Evolutionary conservation across 805 yeast genomes (phyloP).

Genomic region (Pichia phayaonensis): DNA sequence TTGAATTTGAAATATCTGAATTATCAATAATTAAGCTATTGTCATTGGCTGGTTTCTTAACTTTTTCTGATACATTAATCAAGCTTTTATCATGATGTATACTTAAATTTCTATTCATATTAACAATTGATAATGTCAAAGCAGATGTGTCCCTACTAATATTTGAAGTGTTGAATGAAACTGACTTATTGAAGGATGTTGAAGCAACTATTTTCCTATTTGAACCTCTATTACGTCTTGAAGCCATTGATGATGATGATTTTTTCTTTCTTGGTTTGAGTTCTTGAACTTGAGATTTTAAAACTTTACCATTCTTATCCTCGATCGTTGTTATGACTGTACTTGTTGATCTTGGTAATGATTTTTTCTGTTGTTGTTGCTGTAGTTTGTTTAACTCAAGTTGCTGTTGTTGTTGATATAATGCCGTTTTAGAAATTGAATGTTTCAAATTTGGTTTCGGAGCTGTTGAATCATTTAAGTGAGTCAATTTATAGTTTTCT

Average conservation of each 20-base stretch:
- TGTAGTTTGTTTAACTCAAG: background rate
- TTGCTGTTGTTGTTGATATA: background rate
- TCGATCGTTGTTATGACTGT: constrained; percentile 28
- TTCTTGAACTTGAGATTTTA: constrained; percentile 18
- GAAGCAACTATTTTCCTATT: constrained; percentile 37
- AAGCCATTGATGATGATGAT: background rate
- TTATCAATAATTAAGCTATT: background rate
- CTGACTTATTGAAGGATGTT: constrained; percentile 42
- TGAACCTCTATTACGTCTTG: constrained; percentile 11
- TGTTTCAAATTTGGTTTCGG: constrained; percentile 1
- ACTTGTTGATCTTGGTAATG: constrained; percentile 25
- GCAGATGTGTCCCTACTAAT: constrained; percentile 10
- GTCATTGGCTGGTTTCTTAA: background rate
- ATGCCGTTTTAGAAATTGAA: constrained; percentile 7
- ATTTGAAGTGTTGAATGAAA: constrained; percentile 31
- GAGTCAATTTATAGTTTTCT: constrained; percentile 27
- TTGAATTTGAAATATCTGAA: constrained; percentile 4
- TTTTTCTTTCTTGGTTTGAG: background rate
- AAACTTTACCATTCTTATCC: constrained; percentile 26
- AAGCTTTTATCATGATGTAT: constrained; percentile 8
- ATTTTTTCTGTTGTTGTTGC: background rate
- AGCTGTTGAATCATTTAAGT: constrained; percentile 8
- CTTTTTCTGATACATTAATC: constrained; percentile 1
- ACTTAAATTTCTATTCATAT: constrained; percentile 11
- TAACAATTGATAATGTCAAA: constrained; percentile 11